Evolutionary conservation across 306 rosid genomes (phyloP).

Genomic region (Astragalus glycyphyllos): DNA sequence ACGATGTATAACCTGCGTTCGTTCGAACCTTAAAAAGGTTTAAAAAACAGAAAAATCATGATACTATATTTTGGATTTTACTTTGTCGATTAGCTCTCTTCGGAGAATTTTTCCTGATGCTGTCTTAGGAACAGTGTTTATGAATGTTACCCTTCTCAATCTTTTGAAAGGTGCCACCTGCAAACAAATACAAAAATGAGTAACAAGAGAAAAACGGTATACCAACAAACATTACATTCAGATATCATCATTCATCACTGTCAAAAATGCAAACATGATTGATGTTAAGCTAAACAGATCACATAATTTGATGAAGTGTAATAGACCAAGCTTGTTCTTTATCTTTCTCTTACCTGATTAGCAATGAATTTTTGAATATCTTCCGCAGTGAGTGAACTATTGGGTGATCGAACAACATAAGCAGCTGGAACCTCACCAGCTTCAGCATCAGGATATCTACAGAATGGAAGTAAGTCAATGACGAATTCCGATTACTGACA

Average conservation of each 20-base stretch:
- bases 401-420: slow-evolving; percentile 73
- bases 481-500: slow-evolving; percentile 14
- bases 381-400: slow-evolving; percentile 78
- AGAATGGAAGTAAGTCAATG: slow-evolving; percentile 15
- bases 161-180: slow-evolving; percentile 93
- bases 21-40: background rate
- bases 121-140: slow-evolving; percentile 75
- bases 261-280: slow-evolving; percentile 19
- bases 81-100: slow-evolving; percentile 83
- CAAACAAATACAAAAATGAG: slow-evolving; percentile 25
- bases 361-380: slow-evolving; percentile 69
- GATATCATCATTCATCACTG: background rate
- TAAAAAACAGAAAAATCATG: background rate
- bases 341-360: slow-evolving; percentile 55
- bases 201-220: background rate
- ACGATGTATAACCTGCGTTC: background rate
- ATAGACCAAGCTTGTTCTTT: background rate
- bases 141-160: slow-evolving; percentile 77
- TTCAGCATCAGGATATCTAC: slow-evolving; percentile 88
- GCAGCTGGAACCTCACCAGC: slow-evolving; percentile 95
- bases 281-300: background rate
- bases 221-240: background rate
- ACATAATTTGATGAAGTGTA: slow-evolving; percentile 10
- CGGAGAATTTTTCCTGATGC: slow-evolving; percentile 89
- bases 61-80: slow-evolving; percentile 64